phyloP scores from a whole-genome alignment of 2,329 filamentous ascomycete genomes.

The Colletotrichum sublineola region DNA sequence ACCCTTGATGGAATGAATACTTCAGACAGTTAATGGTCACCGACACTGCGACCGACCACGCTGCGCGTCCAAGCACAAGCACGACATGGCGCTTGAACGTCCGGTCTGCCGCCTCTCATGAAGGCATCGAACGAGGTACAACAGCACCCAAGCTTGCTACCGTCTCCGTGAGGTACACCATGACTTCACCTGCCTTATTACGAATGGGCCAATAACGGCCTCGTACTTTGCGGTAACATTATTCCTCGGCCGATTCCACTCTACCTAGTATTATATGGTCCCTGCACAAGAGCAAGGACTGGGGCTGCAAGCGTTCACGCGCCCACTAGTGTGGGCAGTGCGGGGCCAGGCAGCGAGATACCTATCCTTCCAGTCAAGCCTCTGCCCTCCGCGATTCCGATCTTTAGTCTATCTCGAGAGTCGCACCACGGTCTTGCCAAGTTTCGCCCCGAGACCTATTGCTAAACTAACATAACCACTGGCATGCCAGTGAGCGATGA shows the following conservation, averaged over 20 bases:
- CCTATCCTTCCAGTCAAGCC: slow-evolving; percentile 39
- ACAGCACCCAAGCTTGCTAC: slow-evolving; percentile 1
- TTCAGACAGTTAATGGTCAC: slow-evolving; percentile 12
- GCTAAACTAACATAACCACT: background rate
- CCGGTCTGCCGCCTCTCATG: background rate
- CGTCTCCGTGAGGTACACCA: background rate
- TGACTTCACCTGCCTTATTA: slow-evolving; percentile 30
- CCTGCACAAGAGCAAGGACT: slow-evolving; percentile 36
- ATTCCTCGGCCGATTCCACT: slow-evolving; percentile 40
- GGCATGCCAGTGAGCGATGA: slow-evolving; percentile 31
- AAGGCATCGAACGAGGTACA: slow-evolving; percentile 17
- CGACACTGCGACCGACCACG: slow-evolving; percentile 28
- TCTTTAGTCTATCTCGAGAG: slow-evolving; percentile 41
- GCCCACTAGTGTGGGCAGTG: slow-evolving; percentile 42
- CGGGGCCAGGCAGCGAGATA: slow-evolving; percentile 41
- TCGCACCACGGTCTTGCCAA: slow-evolving; percentile 38
- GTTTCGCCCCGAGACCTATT: slow-evolving; percentile 34
- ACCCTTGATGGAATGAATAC: slow-evolving; percentile 27
- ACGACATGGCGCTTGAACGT: background rate
- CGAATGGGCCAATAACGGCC: slow-evolving; percentile 30
- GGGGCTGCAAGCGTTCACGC: slow-evolving; percentile 40
- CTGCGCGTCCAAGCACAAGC: slow-evolving; percentile 6
- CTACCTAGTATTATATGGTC: slow-evolving; percentile 25
- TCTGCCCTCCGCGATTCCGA: slow-evolving; percentile 40
- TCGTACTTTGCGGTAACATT: slow-evolving; percentile 35